Conservation (phyloP, 1,139 yeast species). For the Meyerozyma carpophila region DNA sequence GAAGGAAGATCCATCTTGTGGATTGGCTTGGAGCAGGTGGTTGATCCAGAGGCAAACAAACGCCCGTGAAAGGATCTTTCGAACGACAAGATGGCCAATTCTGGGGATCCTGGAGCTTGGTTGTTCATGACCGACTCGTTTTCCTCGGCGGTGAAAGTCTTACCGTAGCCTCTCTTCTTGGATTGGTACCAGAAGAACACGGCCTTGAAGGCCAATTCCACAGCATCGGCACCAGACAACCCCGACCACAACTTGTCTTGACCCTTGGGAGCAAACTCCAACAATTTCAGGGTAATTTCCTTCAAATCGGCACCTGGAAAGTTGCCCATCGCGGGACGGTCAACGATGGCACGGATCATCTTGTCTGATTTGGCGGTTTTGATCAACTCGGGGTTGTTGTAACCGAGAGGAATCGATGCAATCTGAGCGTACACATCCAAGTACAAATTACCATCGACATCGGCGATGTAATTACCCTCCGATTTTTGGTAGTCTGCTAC, state of each 20-base stretch:
- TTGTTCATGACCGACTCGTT: conserved; percentile 58
- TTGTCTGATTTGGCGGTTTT: conserved; percentile 59
- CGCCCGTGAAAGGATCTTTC: conserved; percentile 80
- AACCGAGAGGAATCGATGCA: conserved; percentile 74
- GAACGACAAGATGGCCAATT: conserved; percentile 67
- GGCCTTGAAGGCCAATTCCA: conserved; percentile 80
- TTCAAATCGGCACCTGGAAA: conserved; percentile 64
- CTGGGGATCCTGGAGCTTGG: conserved; percentile 71
- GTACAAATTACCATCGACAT: conserved; percentile 62
- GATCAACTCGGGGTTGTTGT: conserved; percentile 67
- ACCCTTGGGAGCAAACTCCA: conserved; percentile 68
- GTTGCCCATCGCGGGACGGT: conserved; percentile 76
- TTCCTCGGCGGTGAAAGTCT: conserved; percentile 56
- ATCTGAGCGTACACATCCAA: conserved; percentile 75
- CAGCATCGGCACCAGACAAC: conserved; percentile 78
- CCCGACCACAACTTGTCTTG: conserved; percentile 69
- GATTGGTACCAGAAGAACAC: conserved; percentile 73
- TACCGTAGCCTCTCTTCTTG: conserved; percentile 48
- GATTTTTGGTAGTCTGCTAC: conserved; percentile 66
- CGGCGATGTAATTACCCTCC: conserved; percentile 64
- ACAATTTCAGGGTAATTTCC: conserved; percentile 49
- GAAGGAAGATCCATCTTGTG: conserved; percentile 83
- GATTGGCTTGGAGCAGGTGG: conserved; percentile 76
- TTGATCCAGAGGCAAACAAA: conserved; percentile 70
- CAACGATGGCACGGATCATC: conserved; percentile 63